Evolutionary conservation across 345 rosid species (phyloP).

Genomic region (Durio zibethinus): DNA sequence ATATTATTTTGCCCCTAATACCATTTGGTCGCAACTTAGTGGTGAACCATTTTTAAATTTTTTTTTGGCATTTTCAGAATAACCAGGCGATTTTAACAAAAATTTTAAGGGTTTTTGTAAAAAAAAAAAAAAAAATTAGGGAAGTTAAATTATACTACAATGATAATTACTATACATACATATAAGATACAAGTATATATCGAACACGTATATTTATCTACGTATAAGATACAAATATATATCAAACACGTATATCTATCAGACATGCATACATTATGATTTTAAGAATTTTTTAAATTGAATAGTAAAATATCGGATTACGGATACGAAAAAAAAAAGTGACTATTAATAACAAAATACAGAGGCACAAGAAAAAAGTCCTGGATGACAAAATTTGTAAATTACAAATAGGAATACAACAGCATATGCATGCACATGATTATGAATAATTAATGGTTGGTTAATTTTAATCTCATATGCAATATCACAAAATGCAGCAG

Average conservation of each 20-base stretch:
- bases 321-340: too few species aligned
- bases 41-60: background rate
- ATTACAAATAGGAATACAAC: background rate
- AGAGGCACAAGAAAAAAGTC: background rate
- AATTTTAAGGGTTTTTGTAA: too few species aligned
- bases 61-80: background rate
- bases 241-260: too few species aligned
- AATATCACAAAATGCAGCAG: background rate
- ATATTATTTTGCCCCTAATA: background rate
- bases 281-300: too few species aligned
- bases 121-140: too few species aligned
- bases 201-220: too few species aligned
- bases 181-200: too few species aligned
- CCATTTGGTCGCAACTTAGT: background rate
- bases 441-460: background rate
- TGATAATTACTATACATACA: too few species aligned
- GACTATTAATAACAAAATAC: background rate
- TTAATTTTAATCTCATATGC: background rate
- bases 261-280: too few species aligned
- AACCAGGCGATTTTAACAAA: background rate
- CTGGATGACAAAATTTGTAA: background rate
- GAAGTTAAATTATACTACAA: too few species aligned
- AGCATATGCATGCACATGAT: background rate
- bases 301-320: too few species aligned
- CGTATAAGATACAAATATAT: too few species aligned